A percentile compares a stretch with the other conserved stretches of the same genome.
Evolutionary conservation across 2,329 filamentous ascomycete species (phyloP).

Genomic region (Hymenotorrendiella dingleyae): DNA sequence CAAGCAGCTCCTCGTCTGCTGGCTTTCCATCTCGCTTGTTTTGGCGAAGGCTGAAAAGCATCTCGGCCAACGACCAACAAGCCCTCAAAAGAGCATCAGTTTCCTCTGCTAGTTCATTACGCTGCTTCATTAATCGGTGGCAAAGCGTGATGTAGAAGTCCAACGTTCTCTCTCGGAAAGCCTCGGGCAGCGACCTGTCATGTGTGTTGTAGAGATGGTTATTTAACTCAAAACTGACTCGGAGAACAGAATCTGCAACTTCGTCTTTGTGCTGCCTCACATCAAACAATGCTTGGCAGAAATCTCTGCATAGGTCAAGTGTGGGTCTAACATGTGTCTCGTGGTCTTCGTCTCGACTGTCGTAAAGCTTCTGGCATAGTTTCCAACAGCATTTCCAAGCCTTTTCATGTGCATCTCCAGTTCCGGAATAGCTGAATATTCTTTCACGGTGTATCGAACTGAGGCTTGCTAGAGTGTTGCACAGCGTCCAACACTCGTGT

Average conservation of each 20-base stretch:
- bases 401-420: conserved; percentile 73
- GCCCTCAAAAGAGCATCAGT: conserved; percentile 78
- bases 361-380: conserved; percentile 82
- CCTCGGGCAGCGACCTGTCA: conserved; percentile 74
- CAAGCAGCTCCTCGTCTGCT: conserved; percentile 76
- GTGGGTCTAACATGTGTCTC: conserved; percentile 66
- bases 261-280: conserved; percentile 74
- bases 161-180: conserved; percentile 81
- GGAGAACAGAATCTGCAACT: conserved; percentile 73
- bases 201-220: conserved; percentile 94
- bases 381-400: conserved; percentile 95
- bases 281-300: conserved; percentile 88
- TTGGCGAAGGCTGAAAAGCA: conserved; percentile 86
- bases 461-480: conserved; percentile 80
- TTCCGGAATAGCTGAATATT: conserved; percentile 69
- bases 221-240: conserved; percentile 92
- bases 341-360: conserved; percentile 66
- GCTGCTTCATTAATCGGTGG: conserved; percentile 93
- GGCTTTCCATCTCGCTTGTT: conserved; percentile 67
- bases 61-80: conserved; percentile 87
- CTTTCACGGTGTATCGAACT: conserved; percentile 78
- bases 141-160: conserved; percentile 94
- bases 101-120: conserved; percentile 69
- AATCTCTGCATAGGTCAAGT: conserved; percentile 82
- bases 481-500: conserved; percentile 87